These are phyloP conservation scores for Malassezia restricta DNA, from an alignment of 1,284 basidiomycete species.

Conservation along the genomic window DNA sequence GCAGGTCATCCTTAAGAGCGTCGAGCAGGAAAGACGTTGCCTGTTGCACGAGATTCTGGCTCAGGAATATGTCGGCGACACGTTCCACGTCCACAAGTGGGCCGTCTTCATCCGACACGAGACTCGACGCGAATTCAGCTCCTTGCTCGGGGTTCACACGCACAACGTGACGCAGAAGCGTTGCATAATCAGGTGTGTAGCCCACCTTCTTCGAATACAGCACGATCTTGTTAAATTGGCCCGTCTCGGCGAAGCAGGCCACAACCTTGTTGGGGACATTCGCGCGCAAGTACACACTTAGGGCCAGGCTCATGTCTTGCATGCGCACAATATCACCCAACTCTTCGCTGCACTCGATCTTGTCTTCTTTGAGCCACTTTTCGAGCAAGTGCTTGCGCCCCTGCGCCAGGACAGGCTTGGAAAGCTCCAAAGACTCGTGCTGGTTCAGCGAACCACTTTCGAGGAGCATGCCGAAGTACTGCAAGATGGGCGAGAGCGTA, in stretches of 20 bases:
- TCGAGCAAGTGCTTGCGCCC: constrained; percentile 93
- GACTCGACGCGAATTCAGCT: constrained; percentile 89
- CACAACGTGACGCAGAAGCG: constrained; percentile 93
- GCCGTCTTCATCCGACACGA: constrained; percentile 84
- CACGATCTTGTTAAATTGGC: constrained; percentile 96
- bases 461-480: constrained; percentile 94
- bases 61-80: constrained; percentile 82
- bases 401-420: constrained; percentile 88
- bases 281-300: constrained; percentile 93
- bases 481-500: constrained; percentile 86
- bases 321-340: constrained; percentile 91
- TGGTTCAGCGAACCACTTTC: constrained; percentile 98
- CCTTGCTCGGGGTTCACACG: constrained; percentile 94
- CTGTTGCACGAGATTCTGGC: constrained; percentile 98
- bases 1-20: constrained; percentile 97
- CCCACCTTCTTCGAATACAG: constrained; percentile 96
- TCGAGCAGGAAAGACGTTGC: constrained; percentile 96
- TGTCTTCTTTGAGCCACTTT: constrained; percentile 99
- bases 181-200: constrained; percentile 84
- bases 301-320: constrained; percentile 94
- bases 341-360: constrained; percentile 97
- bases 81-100: constrained; percentile 82
- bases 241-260: constrained; percentile 96
- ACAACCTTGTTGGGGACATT: constrained; percentile 95
- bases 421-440: constrained; percentile 87